Evolutionary conservation across 495 filamentous ascomycete genomes (phyloP).

Genomic region (Staphylotrichum longicolle): DNA sequence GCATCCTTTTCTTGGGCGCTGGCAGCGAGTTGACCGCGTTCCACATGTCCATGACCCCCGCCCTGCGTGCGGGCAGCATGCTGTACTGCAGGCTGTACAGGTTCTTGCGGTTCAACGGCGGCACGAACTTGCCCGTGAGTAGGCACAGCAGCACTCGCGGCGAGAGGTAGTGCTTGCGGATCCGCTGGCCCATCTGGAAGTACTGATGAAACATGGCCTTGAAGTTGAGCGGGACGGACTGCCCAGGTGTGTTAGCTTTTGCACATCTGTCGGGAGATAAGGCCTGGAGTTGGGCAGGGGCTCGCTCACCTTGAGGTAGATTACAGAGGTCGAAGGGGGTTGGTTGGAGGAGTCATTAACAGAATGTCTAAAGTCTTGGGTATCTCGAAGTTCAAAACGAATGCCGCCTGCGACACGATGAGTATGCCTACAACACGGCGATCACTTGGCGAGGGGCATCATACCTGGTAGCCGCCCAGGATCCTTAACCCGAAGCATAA

Average conservation of each 20-base stretch:
- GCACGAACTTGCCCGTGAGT: constrained; percentile 82
- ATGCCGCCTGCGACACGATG: constrained; percentile 63
- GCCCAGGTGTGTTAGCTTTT: constrained; percentile 15
- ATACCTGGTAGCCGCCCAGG: constrained; percentile 79
- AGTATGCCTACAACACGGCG: neutral
- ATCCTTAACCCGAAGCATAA: constrained; percentile 96
- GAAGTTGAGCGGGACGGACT: constrained; percentile 89
- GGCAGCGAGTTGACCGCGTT: constrained; percentile 59
- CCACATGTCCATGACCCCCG: constrained; percentile 85
- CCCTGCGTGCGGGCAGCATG: constrained; percentile 84
- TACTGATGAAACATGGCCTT: constrained; percentile 94
- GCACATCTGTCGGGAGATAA: neutral
- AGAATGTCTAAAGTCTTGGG: constrained; percentile 49
- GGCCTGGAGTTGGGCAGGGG: neutral
- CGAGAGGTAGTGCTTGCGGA: constrained; percentile 92
- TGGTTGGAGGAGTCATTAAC: constrained; percentile 34
- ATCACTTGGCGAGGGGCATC: constrained; percentile 19
- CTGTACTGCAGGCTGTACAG: constrained; percentile 97
- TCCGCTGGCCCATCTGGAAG: constrained; percentile 86
- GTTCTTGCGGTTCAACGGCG: constrained; percentile 89
- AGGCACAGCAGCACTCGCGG: constrained; percentile 84
- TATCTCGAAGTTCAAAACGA: constrained; percentile 84
- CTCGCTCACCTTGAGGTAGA: constrained; percentile 67
- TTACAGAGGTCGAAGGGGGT: constrained; percentile 63
- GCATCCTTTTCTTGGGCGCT: constrained; percentile 38